Evolutionary conservation across 768 basidiomycete species (phyloP).

Genomic region (Pleurotus eryngii): DNA sequence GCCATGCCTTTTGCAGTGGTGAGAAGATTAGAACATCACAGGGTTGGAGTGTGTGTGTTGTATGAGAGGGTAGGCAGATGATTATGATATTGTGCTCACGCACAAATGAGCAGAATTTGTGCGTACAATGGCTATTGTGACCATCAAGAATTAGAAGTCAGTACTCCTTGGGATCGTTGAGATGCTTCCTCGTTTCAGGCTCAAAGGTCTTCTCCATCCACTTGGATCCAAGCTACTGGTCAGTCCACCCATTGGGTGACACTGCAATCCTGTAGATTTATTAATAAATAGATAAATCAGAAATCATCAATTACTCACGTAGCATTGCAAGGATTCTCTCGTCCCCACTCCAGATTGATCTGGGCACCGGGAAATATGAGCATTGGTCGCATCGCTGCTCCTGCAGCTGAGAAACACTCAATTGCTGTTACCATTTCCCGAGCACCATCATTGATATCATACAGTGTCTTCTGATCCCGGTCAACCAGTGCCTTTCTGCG

Average conservation of each 20-base stretch:
- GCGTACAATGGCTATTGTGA: slow-evolving; percentile 15
- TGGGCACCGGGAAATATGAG: slow-evolving; percentile 5
- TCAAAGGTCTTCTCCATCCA: slow-evolving; percentile 18
- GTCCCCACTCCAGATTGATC: slow-evolving; percentile 12
- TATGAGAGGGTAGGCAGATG: slow-evolving; percentile 19
- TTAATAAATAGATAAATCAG: background rate
- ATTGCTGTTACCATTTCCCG: slow-evolving; percentile 40
- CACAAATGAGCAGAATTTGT: slow-evolving; percentile 11
- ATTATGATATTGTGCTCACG: slow-evolving; percentile 13
- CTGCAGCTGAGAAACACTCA: slow-evolving; percentile 36
- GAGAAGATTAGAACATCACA: slow-evolving; percentile 29
- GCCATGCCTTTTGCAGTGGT: slow-evolving; percentile 23
- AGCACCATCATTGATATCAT: slow-evolving; percentile 23
- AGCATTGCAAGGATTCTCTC: slow-evolving; percentile 14
- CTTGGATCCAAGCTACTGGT: slow-evolving; percentile 12
- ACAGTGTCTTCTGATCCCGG: slow-evolving; percentile 13
- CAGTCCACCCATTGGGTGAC: slow-evolving; percentile 21
- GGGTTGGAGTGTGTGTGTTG: slow-evolving; percentile 18
- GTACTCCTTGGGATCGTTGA: background rate
- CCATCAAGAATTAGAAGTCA: slow-evolving; percentile 19
- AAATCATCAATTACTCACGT: slow-evolving; percentile 9
- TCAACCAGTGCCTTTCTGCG: slow-evolving; percentile 16
- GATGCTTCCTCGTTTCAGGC: background rate
- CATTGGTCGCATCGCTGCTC: slow-evolving; percentile 11
- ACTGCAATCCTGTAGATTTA: background rate